Conservation (phyloP, 768 basidiomycete genomes). For the Lenzites betulinus region DNA sequence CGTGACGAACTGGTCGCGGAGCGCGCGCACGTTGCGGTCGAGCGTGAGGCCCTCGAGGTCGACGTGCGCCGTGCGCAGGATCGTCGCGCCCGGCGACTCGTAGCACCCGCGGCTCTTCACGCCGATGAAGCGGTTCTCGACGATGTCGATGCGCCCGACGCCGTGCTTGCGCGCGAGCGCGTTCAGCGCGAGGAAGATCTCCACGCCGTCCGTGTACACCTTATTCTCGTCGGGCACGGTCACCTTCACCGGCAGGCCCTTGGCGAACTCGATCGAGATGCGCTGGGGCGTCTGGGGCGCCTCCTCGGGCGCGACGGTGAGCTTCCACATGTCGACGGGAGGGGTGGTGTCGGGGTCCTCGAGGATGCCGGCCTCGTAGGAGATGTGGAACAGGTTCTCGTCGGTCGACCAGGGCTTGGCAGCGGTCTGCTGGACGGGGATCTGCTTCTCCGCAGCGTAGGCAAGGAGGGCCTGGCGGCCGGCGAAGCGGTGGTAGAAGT, state of each 20-base stretch:
- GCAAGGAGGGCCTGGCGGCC: slow-evolving; percentile 92
- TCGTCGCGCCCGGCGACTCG: slow-evolving; percentile 95
- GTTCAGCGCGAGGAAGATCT: slow-evolving; percentile 92
- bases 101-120: slow-evolving; percentile 99
- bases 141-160: slow-evolving; percentile 96
- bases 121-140: slow-evolving; percentile 99
- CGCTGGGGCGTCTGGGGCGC: slow-evolving; percentile 80
- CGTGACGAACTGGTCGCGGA: slow-evolving; percentile 95
- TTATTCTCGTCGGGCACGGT: slow-evolving; percentile 54
- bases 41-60: slow-evolving; percentile 98
- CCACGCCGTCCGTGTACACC: slow-evolving; percentile 87
- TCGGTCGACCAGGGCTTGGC: slow-evolving; percentile 99
- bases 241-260: slow-evolving; percentile 87
- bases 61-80: slow-evolving; percentile 92
- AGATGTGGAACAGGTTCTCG: slow-evolving; percentile 99
- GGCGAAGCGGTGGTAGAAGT: slow-evolving; percentile 97
- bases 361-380: slow-evolving; percentile 98
- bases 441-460: slow-evolving; percentile 84
- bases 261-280: slow-evolving; percentile 82
- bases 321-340: slow-evolving; percentile 98
- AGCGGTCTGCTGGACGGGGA: slow-evolving; percentile 93
- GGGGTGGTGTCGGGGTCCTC: slow-evolving; percentile 96
- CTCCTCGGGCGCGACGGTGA: slow-evolving; percentile 79
- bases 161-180: slow-evolving; percentile 92
- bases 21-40: slow-evolving; percentile 92